Conservation (phyloP, 2,329 filamentous ascomycete species). For the Xylaria sp. region DNA sequence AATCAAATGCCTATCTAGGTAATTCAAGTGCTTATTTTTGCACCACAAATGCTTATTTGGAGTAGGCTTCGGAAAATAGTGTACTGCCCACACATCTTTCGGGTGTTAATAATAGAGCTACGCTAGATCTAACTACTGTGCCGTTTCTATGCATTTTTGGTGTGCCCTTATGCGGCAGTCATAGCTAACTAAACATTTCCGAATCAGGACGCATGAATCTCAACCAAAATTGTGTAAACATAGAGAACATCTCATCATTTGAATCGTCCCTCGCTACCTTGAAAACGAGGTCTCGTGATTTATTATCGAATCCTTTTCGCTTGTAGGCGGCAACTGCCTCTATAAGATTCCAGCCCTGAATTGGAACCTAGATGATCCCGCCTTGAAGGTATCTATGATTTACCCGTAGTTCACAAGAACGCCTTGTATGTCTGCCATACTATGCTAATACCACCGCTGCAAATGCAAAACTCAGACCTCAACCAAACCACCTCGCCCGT, state of each 20-base stretch:
- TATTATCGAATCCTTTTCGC: background rate
- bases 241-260: background rate
- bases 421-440: conserved; percentile 9
- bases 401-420: conserved; percentile 19
- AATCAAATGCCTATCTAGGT: background rate
- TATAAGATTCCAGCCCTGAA: background rate
- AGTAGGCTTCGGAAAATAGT: background rate
- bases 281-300: background rate
- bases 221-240: background rate
- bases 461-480: conserved; percentile 22
- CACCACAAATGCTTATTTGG: background rate
- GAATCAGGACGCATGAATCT: background rate
- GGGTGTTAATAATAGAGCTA: background rate
- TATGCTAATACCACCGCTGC: conserved; percentile 15
- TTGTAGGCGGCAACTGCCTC: background rate
- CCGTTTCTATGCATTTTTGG: conserved; percentile 4
- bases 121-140: background rate
- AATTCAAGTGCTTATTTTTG: background rate
- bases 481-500: background rate
- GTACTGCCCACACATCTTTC: too few species aligned
- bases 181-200: background rate
- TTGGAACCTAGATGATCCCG: background rate
- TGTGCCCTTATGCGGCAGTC: background rate
- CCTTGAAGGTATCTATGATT: background rate
- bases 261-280: background rate